A percentile compares a stretch with the other conserved stretches of the same genome.
Evolutionary conservation across 768 basidiomycete genomes (phyloP).

Genomic region (Hypholoma sublateritium): DNA sequence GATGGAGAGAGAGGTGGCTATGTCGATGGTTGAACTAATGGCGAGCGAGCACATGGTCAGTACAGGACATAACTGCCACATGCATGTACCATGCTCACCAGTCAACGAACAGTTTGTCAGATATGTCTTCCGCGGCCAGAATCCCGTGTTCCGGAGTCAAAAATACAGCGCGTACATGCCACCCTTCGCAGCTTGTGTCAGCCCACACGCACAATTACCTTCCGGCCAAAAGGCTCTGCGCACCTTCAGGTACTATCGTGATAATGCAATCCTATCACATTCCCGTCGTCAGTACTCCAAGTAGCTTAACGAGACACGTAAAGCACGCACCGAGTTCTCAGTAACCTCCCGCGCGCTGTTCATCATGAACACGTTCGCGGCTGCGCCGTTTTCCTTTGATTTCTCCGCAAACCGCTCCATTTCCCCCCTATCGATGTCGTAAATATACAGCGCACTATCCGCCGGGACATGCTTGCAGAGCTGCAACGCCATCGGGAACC

Average conservation of each 20-base stretch:
- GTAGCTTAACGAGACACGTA: background rate
- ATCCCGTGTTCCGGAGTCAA: slow-evolving; percentile 31
- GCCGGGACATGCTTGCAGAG: slow-evolving; percentile 29
- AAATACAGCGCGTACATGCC: slow-evolving; percentile 39
- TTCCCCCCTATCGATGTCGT: slow-evolving; percentile 31
- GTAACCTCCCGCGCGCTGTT: slow-evolving; percentile 33
- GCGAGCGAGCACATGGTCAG: background rate
- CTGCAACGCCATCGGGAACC: slow-evolving; percentile 41
- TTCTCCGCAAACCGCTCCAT: slow-evolving; percentile 27
- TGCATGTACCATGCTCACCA: slow-evolving; percentile 26
- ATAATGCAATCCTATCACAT: slow-evolving; percentile 34
- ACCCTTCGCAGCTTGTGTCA: slow-evolving; percentile 21
- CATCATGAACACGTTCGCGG: slow-evolving; percentile 18
- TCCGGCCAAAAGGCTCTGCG: background rate
- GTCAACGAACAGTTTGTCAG: slow-evolving; percentile 42
- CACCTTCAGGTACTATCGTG: slow-evolving; percentile 43
- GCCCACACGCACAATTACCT: background rate
- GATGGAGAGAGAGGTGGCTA: slow-evolving; percentile 32
- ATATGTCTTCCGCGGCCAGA: slow-evolving; percentile 30
- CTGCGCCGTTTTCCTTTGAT: slow-evolving; percentile 2
- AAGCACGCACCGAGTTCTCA: slow-evolving; percentile 32
- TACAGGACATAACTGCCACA: background rate
- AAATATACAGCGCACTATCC: slow-evolving; percentile 28
- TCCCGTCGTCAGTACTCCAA: background rate
- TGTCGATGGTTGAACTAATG: slow-evolving; percentile 45